Base-by-base conservation (phyloP, 2,329 filamentous ascomycete genomes). In the Nothophoma quercina region DNA sequence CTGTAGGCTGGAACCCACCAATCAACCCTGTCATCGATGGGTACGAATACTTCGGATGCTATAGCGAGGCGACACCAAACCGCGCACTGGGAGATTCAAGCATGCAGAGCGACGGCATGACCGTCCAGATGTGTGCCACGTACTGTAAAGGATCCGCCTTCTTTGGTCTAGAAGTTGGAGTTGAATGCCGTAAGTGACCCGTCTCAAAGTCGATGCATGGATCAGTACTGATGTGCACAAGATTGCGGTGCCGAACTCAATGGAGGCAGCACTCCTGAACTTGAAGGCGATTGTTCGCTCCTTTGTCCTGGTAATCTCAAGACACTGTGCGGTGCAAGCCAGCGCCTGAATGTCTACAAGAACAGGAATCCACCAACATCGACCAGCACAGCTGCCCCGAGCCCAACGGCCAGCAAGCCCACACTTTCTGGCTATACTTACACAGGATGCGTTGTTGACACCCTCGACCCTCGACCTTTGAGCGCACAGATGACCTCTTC, bases 1-100 rank as follows among this genome's bases (percentile, higher is more conserved):
- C 76, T 40, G 58, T 64, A 3, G 71, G 71, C 8, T 76, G 74
- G 52, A 59, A 63, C 1, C 47, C 59, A 5, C 60, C 69, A 4
- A 48, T 65, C 39, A 51, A 58, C 13, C 59, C 64, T 2, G 26
- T 32, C 2, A 58, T 64, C 40, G 42, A 60, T 4, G 65, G 62
- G 7, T 68, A 68, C 28, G 52, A 55, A 7, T 63, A 71, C 19
- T 51, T 72, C 36, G 77, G 77, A 44, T 80, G 77, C 52, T 79
- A 78, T 55, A 69, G 68, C 33, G 75, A 79, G 35, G 50, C 66
- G 1, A 55, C 41, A 58, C 51, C 51, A 6, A 55, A 25, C 1
- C 67, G 63, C 16, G 60, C 66, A 8, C 62, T 60, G 18, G 50
- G 78, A 32, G 76, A 74, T 6, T 64, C 69, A 12, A 59, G 66